Conservation (phyloP, 2,329 filamentous ascomycete genomes). For the Aspergillus hiratsukae region DNA sequence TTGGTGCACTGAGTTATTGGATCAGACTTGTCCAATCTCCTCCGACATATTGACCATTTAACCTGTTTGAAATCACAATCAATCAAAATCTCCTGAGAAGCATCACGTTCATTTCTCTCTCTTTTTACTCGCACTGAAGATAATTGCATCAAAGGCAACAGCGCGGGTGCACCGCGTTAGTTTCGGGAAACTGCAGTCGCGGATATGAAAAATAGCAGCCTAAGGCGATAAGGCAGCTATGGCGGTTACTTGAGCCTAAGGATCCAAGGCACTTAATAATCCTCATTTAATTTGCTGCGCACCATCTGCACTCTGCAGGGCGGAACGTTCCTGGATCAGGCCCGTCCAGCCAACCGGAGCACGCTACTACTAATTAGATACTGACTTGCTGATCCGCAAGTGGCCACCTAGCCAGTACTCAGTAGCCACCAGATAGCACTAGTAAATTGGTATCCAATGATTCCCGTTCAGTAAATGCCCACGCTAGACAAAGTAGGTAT, state of each 20-base stretch:
- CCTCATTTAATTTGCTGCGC: neutral
- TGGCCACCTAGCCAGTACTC: neutral
- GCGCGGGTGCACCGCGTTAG: constrained; percentile 7
- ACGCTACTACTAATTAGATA: neutral
- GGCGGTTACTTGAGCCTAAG: neutral
- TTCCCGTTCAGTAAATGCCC: neutral
- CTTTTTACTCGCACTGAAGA: neutral
- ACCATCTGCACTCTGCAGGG: neutral
- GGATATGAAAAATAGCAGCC: neutral
- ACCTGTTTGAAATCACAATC: neutral
- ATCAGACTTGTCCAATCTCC: neutral
- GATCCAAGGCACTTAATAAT: neutral
- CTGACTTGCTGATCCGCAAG: neutral
- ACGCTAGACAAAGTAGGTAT: neutral
- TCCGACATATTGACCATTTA: neutral
- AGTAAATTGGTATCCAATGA: neutral
- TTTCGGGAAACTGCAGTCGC: constrained; percentile 8
- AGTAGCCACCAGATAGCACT: neutral
- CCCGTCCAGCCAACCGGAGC: neutral
- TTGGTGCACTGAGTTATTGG: neutral
- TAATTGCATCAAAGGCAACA: neutral
- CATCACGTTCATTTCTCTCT: neutral
- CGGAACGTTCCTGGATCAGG: neutral
- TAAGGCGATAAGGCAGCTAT: constrained; percentile 1
- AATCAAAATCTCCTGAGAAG: neutral